These are phyloP conservation scores for Myxozyma monticola DNA, from an alignment of 805 yeast genomes.

Conservation along the genomic window DNA sequence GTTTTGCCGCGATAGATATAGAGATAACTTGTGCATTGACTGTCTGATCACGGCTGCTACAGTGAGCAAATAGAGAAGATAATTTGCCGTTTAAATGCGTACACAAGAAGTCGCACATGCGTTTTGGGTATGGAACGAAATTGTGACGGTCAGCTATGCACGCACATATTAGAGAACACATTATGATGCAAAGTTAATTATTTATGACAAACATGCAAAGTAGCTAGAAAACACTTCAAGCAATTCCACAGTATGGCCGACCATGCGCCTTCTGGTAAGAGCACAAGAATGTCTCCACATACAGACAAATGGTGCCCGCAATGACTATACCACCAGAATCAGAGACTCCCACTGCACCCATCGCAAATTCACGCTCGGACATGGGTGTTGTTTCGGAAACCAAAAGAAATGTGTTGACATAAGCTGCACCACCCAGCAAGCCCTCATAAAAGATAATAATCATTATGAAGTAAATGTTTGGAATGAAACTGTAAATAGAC, in stretches of 20 bases:
- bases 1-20: no score
- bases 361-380: conserved; percentile 67
- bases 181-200: no score
- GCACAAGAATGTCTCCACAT: conserved; percentile 75
- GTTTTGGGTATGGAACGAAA: no score
- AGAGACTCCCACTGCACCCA: conserved; percentile 81
- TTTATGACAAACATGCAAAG: background rate
- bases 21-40: no score
- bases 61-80: no score
- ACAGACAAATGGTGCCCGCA: conserved; percentile 74
- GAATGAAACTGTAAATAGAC: conserved; percentile 58
- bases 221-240: conserved; percentile 30
- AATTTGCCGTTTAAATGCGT: no score
- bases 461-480: conserved; percentile 63
- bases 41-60: no score
- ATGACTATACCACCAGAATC: conserved; percentile 81
- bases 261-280: conserved; percentile 67
- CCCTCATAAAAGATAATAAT: conserved; percentile 77
- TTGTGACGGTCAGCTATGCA: no score
- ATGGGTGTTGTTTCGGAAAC: conserved; percentile 61
- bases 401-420: conserved; percentile 81
- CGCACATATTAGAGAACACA: no score
- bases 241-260: conserved; percentile 72
- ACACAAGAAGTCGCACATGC: no score
- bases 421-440: conserved; percentile 83